A percentile compares a stretch with the other conserved stretches of the same genome.
phyloP scores from a whole-genome alignment of 148 eudicot genomes.

The Rhododendron kiyosumense region DNA sequence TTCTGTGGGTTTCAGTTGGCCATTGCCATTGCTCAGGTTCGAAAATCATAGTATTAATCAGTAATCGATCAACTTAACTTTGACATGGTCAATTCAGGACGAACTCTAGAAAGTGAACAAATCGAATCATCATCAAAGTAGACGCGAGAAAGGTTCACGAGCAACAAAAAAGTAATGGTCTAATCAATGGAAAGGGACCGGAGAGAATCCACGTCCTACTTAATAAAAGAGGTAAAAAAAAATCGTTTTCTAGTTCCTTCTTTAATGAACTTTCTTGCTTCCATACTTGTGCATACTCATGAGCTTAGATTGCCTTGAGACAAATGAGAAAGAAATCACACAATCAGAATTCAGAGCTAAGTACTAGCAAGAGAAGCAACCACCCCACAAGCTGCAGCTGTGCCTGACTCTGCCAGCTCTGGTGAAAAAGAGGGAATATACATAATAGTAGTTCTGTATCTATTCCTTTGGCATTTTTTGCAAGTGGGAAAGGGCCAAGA shows the following conservation, averaged over 20 bases:
- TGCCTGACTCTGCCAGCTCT: not conserved
- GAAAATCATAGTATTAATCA: too few relatives aligned
- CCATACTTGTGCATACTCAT: not conserved
- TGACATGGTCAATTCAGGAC: not conserved
- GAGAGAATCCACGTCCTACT: too few relatives aligned
- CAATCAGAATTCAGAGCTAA: not conserved
- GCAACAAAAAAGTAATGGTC: too few relatives aligned
- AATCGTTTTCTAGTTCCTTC: not conserved
- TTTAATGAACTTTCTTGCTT: not conserved
- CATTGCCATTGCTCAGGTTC: not conserved
- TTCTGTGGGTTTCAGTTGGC: not conserved
- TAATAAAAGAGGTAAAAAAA: not conserved
- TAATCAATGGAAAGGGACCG: too few relatives aligned
- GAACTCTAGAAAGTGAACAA: not conserved
- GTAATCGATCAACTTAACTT: not conserved
- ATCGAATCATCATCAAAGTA: not conserved
- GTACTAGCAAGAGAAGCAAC: not conserved
- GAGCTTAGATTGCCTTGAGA: not conserved
- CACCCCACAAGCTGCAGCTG: not conserved
- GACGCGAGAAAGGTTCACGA: not conserved
- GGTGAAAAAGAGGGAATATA: constrained; percentile 2
- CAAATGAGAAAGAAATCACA: not conserved
- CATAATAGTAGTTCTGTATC: not conserved
- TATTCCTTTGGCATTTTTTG: constrained; percentile 13
- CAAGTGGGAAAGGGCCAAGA: constrained; percentile 3